Evolutionary conservation across 2,329 filamentous ascomycete species (phyloP).

Genomic region (Chrysoporthe puriensis): DNA sequence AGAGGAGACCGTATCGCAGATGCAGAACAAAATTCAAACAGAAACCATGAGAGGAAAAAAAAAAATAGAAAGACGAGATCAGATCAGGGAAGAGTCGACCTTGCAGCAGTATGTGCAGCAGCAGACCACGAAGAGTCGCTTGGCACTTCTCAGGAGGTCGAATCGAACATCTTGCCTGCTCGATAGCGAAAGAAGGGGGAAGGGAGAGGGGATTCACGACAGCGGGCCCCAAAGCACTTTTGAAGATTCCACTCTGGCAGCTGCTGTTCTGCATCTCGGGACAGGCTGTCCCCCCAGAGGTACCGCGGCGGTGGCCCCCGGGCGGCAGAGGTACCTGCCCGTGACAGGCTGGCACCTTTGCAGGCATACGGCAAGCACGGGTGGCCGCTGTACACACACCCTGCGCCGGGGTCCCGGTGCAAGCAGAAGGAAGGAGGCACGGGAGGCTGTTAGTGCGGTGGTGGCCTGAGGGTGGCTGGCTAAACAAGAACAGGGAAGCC

Average conservation of each 20-base stretch:
- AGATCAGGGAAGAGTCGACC: conserved; percentile 19
- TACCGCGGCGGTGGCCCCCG: not conserved
- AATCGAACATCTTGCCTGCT: conserved; percentile 59
- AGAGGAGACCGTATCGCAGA: conserved; percentile 21
- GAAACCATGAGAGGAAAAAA: conserved; percentile 30
- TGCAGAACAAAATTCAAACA: conserved; percentile 19
- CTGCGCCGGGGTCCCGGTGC: not conserved
- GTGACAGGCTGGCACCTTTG: not conserved
- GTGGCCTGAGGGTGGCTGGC: conserved; percentile 4
- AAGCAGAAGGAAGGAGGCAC: not conserved
- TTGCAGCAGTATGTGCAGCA: conserved; percentile 40
- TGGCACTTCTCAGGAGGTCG: conserved; percentile 53
- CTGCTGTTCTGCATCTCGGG: not conserved
- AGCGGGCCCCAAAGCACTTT: conserved; percentile 40
- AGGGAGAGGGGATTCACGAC: conserved; percentile 35
- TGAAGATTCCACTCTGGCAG: conserved; percentile 35
- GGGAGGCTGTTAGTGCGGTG: not conserved
- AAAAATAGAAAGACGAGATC: conserved; percentile 40
- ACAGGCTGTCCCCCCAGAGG: not conserved
- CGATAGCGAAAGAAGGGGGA: conserved; percentile 51
- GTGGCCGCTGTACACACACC: not conserved
- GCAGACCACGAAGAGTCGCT: conserved; percentile 62
- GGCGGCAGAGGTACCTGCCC: not conserved
- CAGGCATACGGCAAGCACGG: not conserved
- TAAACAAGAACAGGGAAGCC: conserved; percentile 15